These are phyloP conservation scores for Kodamaea restingae DNA, from an alignment of 805 yeast species.

Conservation along the genomic window DNA sequence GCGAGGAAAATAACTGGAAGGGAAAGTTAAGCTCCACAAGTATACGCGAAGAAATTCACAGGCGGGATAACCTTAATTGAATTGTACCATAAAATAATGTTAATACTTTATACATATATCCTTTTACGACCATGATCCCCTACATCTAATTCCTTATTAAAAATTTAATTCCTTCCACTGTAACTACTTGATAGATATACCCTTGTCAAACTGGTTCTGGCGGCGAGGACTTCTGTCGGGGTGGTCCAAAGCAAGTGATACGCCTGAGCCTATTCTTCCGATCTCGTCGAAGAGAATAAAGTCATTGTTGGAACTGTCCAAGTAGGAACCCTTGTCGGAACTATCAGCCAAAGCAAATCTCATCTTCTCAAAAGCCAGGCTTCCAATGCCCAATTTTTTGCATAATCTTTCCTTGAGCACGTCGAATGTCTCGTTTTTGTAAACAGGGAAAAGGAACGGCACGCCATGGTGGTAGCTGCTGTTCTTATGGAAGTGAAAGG, in stretches of 20 bases:
- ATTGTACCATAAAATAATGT: no score
- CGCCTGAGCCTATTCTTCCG: slow-evolving; percentile 35
- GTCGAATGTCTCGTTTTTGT: slow-evolving; percentile 60
- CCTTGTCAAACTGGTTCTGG: slow-evolving; percentile 35
- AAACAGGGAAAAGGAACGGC: slow-evolving; percentile 74
- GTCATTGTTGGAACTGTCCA: slow-evolving; percentile 49
- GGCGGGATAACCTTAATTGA: no score
- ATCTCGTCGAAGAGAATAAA: slow-evolving; percentile 54
- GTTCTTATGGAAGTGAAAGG: slow-evolving; percentile 73
- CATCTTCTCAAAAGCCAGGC: slow-evolving; percentile 74
- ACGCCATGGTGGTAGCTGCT: slow-evolving; percentile 69
- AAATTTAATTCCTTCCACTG: no score
- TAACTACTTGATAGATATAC: slow-evolving; percentile 38
- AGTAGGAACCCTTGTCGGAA: slow-evolving; percentile 39
- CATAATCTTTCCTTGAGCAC: slow-evolving; percentile 67
- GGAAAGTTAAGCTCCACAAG: slow-evolving; percentile 86
- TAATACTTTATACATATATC: no score
- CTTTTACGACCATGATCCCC: no score
- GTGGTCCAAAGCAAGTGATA: slow-evolving; percentile 76
- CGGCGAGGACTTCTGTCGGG: slow-evolving; percentile 68
- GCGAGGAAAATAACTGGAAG: slow-evolving; percentile 43
- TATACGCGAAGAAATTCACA: slow-evolving; percentile 42
- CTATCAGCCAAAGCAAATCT: slow-evolving; percentile 54
- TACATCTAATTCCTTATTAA: no score
- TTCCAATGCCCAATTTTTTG: slow-evolving; percentile 67